Evolutionary conservation across 2,329 filamentous ascomycete genomes (phyloP).

Genomic region (Monosporascus cannonballus): DNA sequence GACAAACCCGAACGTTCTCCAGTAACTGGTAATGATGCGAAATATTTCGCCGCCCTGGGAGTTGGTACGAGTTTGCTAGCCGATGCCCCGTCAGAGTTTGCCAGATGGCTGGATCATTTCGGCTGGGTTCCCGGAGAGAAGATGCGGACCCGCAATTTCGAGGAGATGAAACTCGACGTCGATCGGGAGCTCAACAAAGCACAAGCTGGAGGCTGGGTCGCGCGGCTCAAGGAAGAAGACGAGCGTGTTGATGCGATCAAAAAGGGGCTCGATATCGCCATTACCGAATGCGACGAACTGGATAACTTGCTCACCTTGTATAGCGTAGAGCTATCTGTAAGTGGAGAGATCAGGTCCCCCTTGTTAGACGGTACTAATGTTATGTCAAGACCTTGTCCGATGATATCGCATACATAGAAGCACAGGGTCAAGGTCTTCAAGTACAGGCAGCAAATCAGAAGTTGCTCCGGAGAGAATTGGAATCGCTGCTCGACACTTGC

Average conservation of each 20-base stretch:
- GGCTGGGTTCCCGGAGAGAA: conserved; percentile 77
- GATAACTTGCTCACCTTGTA: conserved; percentile 93
- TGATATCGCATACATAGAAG: conserved; percentile 95
- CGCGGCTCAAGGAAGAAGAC: conserved; percentile 78
- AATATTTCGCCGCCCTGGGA: conserved; percentile 71
- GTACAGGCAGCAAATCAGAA: conserved; percentile 98
- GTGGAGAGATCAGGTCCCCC: conserved; percentile 23
- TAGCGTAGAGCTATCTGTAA: conserved; percentile 84
- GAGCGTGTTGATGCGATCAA: conserved; percentile 85
- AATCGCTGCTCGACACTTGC: conserved; percentile 83
- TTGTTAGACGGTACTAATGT: conserved; percentile 15
- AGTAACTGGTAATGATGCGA: conserved; percentile 67
- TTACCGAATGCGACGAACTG: conserved; percentile 91
- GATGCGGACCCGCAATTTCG: conserved; percentile 68
- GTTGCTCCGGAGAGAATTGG: conserved; percentile 80
- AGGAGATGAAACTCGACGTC: conserved; percentile 75
- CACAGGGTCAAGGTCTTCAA: conserved; percentile 92
- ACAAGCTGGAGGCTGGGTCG: conserved; percentile 88
- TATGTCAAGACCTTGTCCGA: conserved; percentile 73
- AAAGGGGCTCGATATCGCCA: conserved; percentile 78
- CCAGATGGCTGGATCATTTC: conserved; percentile 76
- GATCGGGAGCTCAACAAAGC: conserved; percentile 84
- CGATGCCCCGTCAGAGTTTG: conserved; percentile 71
- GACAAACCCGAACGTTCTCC: conserved; percentile 54
- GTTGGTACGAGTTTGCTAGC: conserved; percentile 74